A percentile compares a stretch with the other conserved stretches of the same genome.
These are phyloP conservation scores for Albizia julibrissin DNA, from an alignment of 306 rosid species.

Conservation along the genomic window DNA sequence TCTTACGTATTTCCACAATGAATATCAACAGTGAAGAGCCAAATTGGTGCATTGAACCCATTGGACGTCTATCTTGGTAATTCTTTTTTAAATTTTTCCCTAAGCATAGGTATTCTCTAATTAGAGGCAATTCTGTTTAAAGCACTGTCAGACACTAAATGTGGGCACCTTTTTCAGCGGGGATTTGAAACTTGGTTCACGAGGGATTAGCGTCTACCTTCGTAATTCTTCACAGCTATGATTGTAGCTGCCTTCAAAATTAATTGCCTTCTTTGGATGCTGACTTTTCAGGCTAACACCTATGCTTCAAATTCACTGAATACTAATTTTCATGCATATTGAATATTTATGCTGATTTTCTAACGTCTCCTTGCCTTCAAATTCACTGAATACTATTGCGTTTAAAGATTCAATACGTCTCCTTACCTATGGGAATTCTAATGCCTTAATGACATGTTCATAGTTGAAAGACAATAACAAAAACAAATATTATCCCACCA, in stretches of 20 bases:
- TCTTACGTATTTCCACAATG: conserved; percentile 53
- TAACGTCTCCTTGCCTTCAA: neutral
- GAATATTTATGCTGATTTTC: neutral
- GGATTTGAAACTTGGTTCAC: no score
- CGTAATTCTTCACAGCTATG: conserved; percentile 27
- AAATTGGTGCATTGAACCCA: conserved; percentile 68
- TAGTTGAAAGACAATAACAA: neutral
- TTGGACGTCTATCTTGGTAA: conserved; percentile 35
- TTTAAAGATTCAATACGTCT: no score
- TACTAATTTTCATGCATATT: neutral
- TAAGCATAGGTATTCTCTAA: no score
- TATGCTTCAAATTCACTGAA: conserved; percentile 22
- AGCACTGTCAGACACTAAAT: no score
- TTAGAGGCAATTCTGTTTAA: no score
- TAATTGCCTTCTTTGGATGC: conserved; percentile 29
- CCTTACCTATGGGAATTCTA: neutral
- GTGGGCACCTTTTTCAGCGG: no score
- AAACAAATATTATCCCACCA: no score
- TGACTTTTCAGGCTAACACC: neutral
- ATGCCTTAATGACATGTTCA: neutral
- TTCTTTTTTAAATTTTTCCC: neutral
- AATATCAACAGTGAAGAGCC: conserved; percentile 40
- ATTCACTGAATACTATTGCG: neutral
- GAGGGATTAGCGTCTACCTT: conserved; percentile 8
- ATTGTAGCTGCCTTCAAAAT: conserved; percentile 14